Evolutionary conservation across 164 flowering plant genomes (phyloP).

Genomic region (Kingdonia uniflora): DNA sequence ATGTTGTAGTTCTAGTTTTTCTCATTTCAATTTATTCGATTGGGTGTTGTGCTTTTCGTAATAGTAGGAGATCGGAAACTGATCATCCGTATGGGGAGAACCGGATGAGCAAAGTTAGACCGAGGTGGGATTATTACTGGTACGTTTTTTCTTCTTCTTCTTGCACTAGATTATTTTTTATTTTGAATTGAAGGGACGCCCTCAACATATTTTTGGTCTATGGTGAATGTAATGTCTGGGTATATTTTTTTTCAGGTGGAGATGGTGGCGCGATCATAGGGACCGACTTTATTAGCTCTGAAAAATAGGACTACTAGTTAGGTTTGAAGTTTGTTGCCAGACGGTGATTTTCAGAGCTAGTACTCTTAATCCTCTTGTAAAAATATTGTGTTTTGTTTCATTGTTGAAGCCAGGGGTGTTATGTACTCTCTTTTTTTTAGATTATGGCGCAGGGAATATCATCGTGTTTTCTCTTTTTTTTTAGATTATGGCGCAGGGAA

Average conservation of each 20-base stretch:
- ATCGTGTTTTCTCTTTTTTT: no score
- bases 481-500: no score
- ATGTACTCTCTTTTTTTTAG: no score
- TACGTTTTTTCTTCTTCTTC: conserved; percentile 10
- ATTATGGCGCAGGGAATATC: no score
- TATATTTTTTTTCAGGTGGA: conserved; percentile 49
- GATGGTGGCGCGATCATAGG: conserved; percentile 63
- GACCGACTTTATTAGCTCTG: conserved; percentile 44
- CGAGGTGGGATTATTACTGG: conserved; percentile 95
- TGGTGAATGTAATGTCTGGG: neutral
- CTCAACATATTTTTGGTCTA: no score
- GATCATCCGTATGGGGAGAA: conserved; percentile 64
- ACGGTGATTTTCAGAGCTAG: no score
- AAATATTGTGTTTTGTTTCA: no score
- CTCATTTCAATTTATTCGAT: conserved; percentile 65
- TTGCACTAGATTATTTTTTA: neutral
- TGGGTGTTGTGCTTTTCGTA: conserved; percentile 83
- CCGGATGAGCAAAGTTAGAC: conserved; percentile 70
- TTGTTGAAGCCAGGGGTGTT: no score
- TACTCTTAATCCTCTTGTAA: no score
- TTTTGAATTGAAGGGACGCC: neutral
- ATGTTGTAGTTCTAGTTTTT: conserved; percentile 57
- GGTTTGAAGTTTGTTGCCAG: no score
- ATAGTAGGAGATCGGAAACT: conserved; percentile 50
- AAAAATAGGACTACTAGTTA: no score